Percentiles rank a stretch among this genome's conserved stretches.
Conservation (phyloP, 306 rosid species). For the Cicer judaicum region DNA sequence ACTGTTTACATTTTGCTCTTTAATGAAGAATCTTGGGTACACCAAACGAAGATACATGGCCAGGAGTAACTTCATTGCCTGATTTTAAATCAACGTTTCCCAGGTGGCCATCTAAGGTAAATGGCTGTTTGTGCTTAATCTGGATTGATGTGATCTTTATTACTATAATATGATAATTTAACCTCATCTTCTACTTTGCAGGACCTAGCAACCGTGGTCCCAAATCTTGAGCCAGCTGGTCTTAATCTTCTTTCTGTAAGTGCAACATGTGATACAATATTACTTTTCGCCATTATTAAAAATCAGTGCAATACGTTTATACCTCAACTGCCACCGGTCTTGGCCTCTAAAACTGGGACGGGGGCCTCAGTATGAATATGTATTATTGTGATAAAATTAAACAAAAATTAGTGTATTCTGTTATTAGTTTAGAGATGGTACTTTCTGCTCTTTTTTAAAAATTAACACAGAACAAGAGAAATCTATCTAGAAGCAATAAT, state of each 20-base stretch:
- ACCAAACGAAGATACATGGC: slow-evolving; percentile 96
- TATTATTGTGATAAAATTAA: slow-evolving; percentile 38
- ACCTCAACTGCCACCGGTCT: not conserved
- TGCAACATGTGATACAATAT: slow-evolving; percentile 32
- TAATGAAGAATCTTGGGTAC: slow-evolving; percentile 87
- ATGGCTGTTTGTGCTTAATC: slow-evolving; percentile 21
- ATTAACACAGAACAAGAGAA: slow-evolving; percentile 9
- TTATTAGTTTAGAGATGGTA: not conserved
- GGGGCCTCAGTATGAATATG: not conserved
- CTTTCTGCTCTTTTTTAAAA: not conserved
- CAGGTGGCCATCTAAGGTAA: slow-evolving; percentile 89
- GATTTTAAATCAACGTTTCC: slow-evolving; percentile 96
- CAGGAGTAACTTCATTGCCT: slow-evolving; percentile 96
- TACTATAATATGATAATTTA: slow-evolving; percentile 9
- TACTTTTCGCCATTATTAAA: slow-evolving; percentile 30
- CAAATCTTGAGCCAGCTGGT: slow-evolving; percentile 84
- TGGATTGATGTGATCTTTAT: slow-evolving; percentile 23
- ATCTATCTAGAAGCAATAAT: slow-evolving; percentile 13
- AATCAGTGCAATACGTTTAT: not conserved
- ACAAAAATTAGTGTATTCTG: not conserved
- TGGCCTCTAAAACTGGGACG: not conserved
- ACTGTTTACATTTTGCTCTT: slow-evolving; percentile 35
- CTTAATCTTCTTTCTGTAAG: slow-evolving; percentile 93
- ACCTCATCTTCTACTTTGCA: slow-evolving; percentile 47
- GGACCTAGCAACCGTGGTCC: slow-evolving; percentile 83